These are phyloP conservation scores for Ricinus communis DNA, from an alignment of 345 rosid species.

Conservation along the genomic window DNA sequence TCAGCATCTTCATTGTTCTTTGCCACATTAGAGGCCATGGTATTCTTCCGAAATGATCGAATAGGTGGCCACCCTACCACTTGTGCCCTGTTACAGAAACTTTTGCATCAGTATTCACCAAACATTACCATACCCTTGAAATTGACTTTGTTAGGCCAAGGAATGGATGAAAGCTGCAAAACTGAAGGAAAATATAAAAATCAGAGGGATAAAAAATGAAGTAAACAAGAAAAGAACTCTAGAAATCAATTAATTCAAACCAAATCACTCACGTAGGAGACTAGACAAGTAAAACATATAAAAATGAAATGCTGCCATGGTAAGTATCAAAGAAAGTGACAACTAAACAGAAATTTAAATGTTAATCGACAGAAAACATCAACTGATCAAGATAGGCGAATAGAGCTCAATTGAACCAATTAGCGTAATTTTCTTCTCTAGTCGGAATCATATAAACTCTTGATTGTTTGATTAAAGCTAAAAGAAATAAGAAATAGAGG, in stretches of 20 bases:
- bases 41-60: slow-evolving; percentile 34
- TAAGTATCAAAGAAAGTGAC: no score
- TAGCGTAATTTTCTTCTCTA: no score
- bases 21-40: slow-evolving; percentile 31
- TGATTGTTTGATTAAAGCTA: no score
- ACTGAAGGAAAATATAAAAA: not conserved
- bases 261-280: no score
- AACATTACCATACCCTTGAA: not conserved
- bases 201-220: not conserved
- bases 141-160: not conserved
- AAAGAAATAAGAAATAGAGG: no score
- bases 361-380: slow-evolving; percentile 2
- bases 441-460: no score
- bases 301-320: not conserved
- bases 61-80: slow-evolving; percentile 42
- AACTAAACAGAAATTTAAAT: not conserved
- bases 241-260: not conserved
- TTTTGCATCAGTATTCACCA: slow-evolving; percentile 11
- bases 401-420: no score
- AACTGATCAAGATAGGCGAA: not conserved
- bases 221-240: not conserved
- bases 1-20: slow-evolving; percentile 46
- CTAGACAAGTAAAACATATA: not conserved
- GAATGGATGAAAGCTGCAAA: not conserved
- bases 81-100: slow-evolving; percentile 42